Conservation (phyloP, 106 monocot genomes). For the Hemerocallis citrina region DNA sequence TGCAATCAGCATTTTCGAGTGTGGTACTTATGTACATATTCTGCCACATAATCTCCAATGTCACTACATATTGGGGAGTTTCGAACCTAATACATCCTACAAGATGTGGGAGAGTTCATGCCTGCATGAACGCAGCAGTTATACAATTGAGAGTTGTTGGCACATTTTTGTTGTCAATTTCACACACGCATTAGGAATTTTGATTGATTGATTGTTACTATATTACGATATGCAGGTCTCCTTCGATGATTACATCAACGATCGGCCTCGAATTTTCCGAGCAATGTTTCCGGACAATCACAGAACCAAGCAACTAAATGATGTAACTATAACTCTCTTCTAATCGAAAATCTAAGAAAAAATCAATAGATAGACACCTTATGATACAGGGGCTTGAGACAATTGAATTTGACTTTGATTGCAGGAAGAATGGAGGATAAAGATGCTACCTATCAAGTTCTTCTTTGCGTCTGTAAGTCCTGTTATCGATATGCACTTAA, state of each 20-base stretch:
- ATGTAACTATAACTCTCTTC: conserved; percentile 21
- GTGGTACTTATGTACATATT: too few species aligned
- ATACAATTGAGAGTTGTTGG: too few species aligned
- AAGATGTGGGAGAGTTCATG: neutral
- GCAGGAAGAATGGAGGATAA: conserved; percentile 79
- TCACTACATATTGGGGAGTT: too few species aligned
- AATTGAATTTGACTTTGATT: neutral
- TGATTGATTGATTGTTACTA: too few species aligned
- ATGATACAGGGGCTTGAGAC: neutral
- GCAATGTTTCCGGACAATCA: conserved; percentile 74
- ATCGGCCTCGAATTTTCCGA: conserved; percentile 44
- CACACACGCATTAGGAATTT: too few species aligned
- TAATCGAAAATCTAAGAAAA: too few species aligned
- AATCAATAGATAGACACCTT: too few species aligned
- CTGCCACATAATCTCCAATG: too few species aligned
- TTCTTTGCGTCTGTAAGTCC: conserved; percentile 53
- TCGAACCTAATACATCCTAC: too few species aligned
- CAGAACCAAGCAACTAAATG: conserved; percentile 47
- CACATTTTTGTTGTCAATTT: too few species aligned
- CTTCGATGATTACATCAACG: conserved; percentile 65
- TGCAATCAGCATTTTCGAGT: too few species aligned
- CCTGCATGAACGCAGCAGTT: too few species aligned
- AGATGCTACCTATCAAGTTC: conserved; percentile 72
- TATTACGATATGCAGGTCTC: conserved; percentile 53
- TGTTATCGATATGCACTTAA: conserved; percentile 51